Percentiles rank a stretch among this genome's conserved stretches.
phyloP scores from a whole-genome alignment of 2,329 filamentous ascomycete species.

The Decorospora gaudefroyi region DNA sequence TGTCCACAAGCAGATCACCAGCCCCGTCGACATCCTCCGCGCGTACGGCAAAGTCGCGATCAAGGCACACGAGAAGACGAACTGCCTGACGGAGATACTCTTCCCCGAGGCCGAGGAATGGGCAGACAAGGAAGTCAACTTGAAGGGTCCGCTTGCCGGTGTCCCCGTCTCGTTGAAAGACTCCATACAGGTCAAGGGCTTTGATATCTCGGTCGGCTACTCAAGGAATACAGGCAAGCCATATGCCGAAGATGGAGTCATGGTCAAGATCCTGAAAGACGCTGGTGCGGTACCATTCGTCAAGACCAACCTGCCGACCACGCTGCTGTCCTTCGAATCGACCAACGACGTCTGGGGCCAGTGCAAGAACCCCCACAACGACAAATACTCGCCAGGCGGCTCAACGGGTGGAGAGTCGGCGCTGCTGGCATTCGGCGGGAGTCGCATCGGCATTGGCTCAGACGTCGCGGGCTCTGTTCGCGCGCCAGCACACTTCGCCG shows the following conservation, averaged over 20 bases:
- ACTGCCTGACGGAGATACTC: constrained; percentile 87
- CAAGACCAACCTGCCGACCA: constrained; percentile 89
- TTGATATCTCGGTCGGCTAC: constrained; percentile 82
- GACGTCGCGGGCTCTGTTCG: constrained; percentile 91
- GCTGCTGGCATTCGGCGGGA: constrained; percentile 76
- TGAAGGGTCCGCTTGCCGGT: constrained; percentile 81
- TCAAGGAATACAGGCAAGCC: constrained; percentile 72
- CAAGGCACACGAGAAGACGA: constrained; percentile 82
- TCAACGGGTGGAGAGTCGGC: constrained; percentile 86
- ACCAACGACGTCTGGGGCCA: constrained; percentile 80
- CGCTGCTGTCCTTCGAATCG: constrained; percentile 83
- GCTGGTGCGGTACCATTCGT: constrained; percentile 88
- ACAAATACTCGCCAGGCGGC: constrained; percentile 83
- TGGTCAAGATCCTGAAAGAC: constrained; percentile 79
- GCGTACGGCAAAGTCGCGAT: constrained; percentile 87
- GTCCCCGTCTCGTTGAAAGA: constrained; percentile 86
- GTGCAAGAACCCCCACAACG: constrained; percentile 79
- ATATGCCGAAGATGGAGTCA: constrained; percentile 67
- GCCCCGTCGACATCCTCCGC: constrained; percentile 73
- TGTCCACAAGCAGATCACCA: constrained; percentile 70
- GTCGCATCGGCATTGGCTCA: constrained; percentile 85
- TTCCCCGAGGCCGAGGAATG: constrained; percentile 77
- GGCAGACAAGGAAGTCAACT: constrained; percentile 64
- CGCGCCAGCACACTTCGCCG: constrained; percentile 84
- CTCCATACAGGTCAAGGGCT: constrained; percentile 75